Percentiles rank a stretch among this genome's conserved stretches.
phyloP scores from a whole-genome alignment of 768 basidiomycete species.

The Suillus fuscotomentosus region DNA sequence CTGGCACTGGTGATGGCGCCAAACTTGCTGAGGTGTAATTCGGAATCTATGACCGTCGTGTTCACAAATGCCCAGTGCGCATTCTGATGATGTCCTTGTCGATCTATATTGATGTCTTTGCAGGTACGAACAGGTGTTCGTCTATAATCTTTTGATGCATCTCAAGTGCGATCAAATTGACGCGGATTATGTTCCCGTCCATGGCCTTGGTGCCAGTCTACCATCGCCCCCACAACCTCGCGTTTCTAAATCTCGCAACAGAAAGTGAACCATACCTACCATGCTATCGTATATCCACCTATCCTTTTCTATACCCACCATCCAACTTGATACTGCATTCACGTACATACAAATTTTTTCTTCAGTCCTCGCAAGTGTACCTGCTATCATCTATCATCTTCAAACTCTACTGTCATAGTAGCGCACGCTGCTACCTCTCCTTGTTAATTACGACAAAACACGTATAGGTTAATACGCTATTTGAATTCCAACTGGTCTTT shows the following conservation, averaged over 20 bases:
- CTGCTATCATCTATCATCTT: slow-evolving; percentile 2
- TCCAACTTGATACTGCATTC: background rate
- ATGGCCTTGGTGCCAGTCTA: slow-evolving; percentile 73
- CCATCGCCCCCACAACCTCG: slow-evolving; percentile 43
- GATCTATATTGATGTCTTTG: slow-evolving; percentile 7
- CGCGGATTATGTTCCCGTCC: slow-evolving; percentile 69
- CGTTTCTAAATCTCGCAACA: slow-evolving; percentile 54
- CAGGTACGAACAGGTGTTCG: slow-evolving; percentile 87
- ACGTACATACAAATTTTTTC: background rate
- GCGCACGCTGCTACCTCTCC: background rate
- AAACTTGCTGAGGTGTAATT: slow-evolving; percentile 82
- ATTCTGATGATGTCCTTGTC: background rate
- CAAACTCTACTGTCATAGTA: slow-evolving; percentile 1
- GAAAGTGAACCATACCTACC: slow-evolving; percentile 31
- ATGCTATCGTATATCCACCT: slow-evolving; percentile 1
- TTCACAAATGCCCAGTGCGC: slow-evolving; percentile 91
- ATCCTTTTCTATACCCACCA: slow-evolving; percentile 3
- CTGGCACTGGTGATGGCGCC: slow-evolving; percentile 91
- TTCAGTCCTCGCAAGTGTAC: background rate
- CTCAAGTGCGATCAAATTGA: slow-evolving; percentile 78
- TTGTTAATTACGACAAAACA: slow-evolving; percentile 3
- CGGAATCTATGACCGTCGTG: slow-evolving; percentile 84
- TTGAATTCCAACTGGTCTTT: background rate
- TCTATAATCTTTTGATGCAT: slow-evolving; percentile 79
- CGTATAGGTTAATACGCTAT: slow-evolving; percentile 2